Evolutionary conservation across 345 rosid genomes (phyloP).

Genomic region (Eucalyptus tenuipes): DNA sequence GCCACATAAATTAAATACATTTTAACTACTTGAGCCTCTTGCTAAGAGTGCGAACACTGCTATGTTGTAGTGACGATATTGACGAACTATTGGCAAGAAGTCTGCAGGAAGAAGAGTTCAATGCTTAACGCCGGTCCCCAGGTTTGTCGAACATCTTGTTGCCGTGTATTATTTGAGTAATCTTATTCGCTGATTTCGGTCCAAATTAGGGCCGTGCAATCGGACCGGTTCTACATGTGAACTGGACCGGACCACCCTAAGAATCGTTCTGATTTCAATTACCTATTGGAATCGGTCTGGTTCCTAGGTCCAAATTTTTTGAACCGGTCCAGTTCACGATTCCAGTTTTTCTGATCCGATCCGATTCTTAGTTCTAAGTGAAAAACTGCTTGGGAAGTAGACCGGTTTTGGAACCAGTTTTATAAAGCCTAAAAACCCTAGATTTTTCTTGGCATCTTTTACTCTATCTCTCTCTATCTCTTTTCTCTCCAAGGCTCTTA

Average conservation of each 20-base stretch:
- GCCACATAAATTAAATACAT: not conserved
- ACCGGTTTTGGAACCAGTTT: not conserved
- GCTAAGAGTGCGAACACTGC: not conserved
- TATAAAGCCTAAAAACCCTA: not conserved
- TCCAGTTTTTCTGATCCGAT: fast-evolving
- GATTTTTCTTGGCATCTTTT: not conserved
- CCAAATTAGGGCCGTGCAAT: not conserved
- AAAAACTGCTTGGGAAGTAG: fast-evolving
- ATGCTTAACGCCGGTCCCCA: slow-evolving; percentile 58
- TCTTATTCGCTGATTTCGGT: not conserved
- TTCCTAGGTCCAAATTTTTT: fast-evolving
- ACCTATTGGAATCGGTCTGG: not conserved
- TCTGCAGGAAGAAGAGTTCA: slow-evolving; percentile 80
- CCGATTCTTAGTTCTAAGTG: not conserved
- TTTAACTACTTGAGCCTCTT: not conserved
- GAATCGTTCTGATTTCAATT: fast-evolving
- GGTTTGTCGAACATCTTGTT: slow-evolving; percentile 22
- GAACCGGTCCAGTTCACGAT: not conserved
- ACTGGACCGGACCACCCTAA: fast-evolving
- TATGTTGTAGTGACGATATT: slow-evolving; percentile 64
- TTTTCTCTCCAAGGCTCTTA: fast-evolving
- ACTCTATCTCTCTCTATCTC: not conserved
- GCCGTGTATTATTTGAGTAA: not conserved
- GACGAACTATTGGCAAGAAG: slow-evolving; percentile 61
- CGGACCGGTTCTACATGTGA: fast-evolving